phyloP scores from a whole-genome alignment of 805 yeast genomes.

The Wickerhamiella galacta region DNA sequence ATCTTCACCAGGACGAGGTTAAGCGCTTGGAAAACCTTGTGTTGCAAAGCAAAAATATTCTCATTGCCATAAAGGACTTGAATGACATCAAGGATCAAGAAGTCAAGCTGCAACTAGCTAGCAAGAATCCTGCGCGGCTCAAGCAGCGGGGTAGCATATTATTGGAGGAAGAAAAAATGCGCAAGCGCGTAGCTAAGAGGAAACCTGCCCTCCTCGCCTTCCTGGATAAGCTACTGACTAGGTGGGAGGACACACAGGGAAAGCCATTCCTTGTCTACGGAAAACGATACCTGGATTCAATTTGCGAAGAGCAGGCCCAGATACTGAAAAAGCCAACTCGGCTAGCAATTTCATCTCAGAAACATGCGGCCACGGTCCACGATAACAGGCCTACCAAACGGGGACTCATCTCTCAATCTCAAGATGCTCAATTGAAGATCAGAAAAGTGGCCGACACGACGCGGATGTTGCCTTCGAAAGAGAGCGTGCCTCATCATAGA shows the following conservation, averaged over 20 bases:
- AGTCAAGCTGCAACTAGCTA: constrained; percentile 43
- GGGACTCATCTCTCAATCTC: too few species aligned
- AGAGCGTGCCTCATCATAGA: too few species aligned
- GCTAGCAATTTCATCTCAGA: too few species aligned
- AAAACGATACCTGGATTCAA: constrained; percentile 28
- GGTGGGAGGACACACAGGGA: constrained; percentile 24
- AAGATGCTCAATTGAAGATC: too few species aligned
- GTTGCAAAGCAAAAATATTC: constrained; percentile 35
- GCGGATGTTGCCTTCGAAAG: too few species aligned
- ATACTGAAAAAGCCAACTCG: constrained; percentile 3
- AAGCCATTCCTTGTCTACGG: constrained; percentile 29
- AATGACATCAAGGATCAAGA: constrained; percentile 44
- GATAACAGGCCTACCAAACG: too few species aligned
- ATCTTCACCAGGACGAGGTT: constrained; percentile 47
- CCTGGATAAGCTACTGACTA: constrained; percentile 31
- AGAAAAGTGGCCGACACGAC: too few species aligned
- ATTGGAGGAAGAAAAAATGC: constrained; percentile 58
- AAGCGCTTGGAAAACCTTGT: constrained; percentile 33
- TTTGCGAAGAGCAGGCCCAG: constrained; percentile 17
- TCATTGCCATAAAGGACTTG: constrained; percentile 39
- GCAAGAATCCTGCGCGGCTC: constrained; percentile 59
- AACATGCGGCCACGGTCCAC: too few species aligned
- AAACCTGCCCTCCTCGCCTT: constrained; percentile 46
- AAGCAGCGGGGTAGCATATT: constrained; percentile 20
- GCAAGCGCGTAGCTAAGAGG: constrained; percentile 49